Percentiles rank a stretch among this genome's conserved stretches.
These are phyloP conservation scores for Psilocybe cyanescens DNA, from an alignment of 768 basidiomycete genomes.

Conservation along the genomic window DNA sequence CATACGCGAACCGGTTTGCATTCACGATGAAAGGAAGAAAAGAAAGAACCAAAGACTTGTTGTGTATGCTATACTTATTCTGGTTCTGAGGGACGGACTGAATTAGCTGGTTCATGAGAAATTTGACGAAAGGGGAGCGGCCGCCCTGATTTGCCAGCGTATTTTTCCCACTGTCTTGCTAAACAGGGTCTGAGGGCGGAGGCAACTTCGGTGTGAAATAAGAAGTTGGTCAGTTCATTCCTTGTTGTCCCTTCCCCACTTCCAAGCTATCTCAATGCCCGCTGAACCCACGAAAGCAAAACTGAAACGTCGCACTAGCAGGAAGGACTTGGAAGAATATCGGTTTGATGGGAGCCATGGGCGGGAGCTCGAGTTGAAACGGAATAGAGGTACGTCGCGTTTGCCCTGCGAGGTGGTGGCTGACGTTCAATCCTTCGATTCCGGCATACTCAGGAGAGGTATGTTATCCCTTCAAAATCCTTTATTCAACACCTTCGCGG, in stretches of 20 bases:
- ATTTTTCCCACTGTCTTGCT: constrained; percentile 14
- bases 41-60: neutral
- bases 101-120: neutral
- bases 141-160: neutral
- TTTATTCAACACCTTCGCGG: neutral
- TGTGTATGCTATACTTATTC: too few relatives aligned
- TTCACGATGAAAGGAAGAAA: neutral
- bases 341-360: constrained; percentile 56
- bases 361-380: constrained; percentile 74
- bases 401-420: constrained; percentile 3
- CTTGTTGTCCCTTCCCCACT: constrained; percentile 2
- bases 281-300: constrained; percentile 56
- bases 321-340: constrained; percentile 55
- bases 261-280: constrained; percentile 44
- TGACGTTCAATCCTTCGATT: constrained; percentile 9
- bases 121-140: neutral
- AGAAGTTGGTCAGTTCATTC: constrained; percentile 14
- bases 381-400: constrained; percentile 55
- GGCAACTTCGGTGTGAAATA: constrained; percentile 19
- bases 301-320: constrained; percentile 50
- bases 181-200: constrained; percentile 5
- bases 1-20: neutral
- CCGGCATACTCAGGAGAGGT: constrained; percentile 29
- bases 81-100: neutral
- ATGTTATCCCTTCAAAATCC: constrained; percentile 1